Evolutionary conservation across 305 asterid genomes (phyloP), one percentile per base, ranked within the genome.

Genomic region (Euphrasia arctica): DNA sequence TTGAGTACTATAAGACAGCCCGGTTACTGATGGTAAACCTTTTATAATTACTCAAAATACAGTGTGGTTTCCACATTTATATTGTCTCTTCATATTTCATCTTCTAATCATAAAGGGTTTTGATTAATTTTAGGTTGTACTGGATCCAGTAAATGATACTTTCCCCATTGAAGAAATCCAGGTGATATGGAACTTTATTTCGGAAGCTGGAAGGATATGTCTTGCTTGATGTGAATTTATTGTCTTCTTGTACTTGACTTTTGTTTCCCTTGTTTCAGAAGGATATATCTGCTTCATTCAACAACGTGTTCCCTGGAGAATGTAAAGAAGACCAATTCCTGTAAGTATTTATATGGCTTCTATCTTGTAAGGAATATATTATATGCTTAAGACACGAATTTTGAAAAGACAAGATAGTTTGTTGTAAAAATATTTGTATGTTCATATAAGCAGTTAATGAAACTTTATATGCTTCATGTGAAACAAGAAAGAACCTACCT

Each of bases 251-350:
- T 9, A 1, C 45, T 39, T 39, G 12, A 66, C 41, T 54, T 65
- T 72, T 15, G 29, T 74, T 67, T 51, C 62, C 59, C 62, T 47
- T 64, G 5, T 55, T 79, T 42, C 79, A 93, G 99, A 75, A 41
- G 71, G 97, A 93, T 76, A 95, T 93, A 34, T 93, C 96, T 68
- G 91, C 99, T 65, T 70, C 90, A 67, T 89, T 93, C 70, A 86
- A 79, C 76, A 86, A 86, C 73, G 72, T 93, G 84, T 79, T 83
- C 42, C 96, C 91, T 4, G 73, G 58, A 66, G 42, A 71, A 18
- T 75, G 72, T 70, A 75, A 63, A 34, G 69, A 66, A 65, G 58
- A 68, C 74, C 85, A 70, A 77, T 90, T 88, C 70, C 95, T 97
- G 99, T 90, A 86, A 43, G 95, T 83, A 45, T 69, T 45, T 11